Conservation (phyloP, 768 basidiomycete genomes). For the Baorangia bicolor region DNA sequence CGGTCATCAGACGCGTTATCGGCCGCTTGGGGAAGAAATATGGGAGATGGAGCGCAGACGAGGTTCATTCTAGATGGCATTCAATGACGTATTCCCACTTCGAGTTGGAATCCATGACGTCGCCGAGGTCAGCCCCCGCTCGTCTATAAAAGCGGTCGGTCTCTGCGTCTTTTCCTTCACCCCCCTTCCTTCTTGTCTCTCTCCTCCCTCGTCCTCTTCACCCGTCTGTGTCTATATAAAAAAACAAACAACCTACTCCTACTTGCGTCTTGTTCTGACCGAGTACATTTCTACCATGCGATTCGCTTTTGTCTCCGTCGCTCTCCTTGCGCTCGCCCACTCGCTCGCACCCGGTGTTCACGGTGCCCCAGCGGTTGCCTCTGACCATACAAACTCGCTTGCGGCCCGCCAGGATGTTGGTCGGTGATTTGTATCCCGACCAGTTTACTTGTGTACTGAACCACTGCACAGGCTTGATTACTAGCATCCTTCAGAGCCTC, state of each 20-base stretch:
- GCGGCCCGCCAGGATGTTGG: neutral
- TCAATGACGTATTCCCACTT: conserved; percentile 13
- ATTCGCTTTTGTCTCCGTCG: conserved; percentile 17
- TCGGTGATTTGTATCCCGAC: neutral
- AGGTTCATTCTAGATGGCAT: conserved; percentile 25
- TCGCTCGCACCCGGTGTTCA: conserved; percentile 14
- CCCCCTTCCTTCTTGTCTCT: conserved; percentile 11
- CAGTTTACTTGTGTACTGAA: neutral
- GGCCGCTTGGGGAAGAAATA: conserved; percentile 44
- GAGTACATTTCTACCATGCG: conserved; percentile 29
- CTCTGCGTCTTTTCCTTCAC: neutral
- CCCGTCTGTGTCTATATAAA: conserved; percentile 14
- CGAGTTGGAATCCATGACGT: conserved; percentile 2
- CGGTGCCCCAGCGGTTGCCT: conserved; percentile 13
- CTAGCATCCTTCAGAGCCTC: rapidly evolving
- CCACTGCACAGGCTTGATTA: neutral
- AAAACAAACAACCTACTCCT: conserved; percentile 16
- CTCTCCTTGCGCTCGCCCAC: conserved; percentile 19
- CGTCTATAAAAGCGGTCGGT: conserved; percentile 19
- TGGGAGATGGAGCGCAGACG: conserved; percentile 62
- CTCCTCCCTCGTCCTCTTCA: conserved; percentile 1
- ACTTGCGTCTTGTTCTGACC: conserved; percentile 20
- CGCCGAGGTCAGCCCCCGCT: conserved; percentile 6
- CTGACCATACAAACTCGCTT: conserved; percentile 2
- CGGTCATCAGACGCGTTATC: conserved; percentile 29